Conservation (phyloP, 139 green algal species). For the Volvox africanus region DNA sequence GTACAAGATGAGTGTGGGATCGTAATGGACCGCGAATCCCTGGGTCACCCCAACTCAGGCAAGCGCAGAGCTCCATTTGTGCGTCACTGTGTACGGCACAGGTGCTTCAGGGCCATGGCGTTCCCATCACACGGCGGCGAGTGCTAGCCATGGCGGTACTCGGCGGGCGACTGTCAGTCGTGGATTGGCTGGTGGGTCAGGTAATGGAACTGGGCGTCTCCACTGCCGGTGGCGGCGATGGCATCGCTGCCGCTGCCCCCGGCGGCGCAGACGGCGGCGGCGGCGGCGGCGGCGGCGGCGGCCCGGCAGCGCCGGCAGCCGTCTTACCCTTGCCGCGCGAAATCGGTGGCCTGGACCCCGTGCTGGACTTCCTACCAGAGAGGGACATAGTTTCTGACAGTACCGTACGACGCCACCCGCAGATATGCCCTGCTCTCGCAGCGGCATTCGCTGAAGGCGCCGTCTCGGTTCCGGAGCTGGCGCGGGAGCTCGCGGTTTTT, state of each 20-base stretch:
- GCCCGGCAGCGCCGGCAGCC: too few relatives aligned
- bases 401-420: not conserved
- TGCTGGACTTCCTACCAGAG: not conserved
- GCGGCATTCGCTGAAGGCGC: not conserved
- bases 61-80: not conserved
- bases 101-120: not conserved
- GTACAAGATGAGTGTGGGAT: too few relatives aligned
- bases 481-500: not conserved
- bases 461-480: not conserved
- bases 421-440: not conserved
- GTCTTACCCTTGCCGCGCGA: not conserved
- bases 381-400: not conserved
- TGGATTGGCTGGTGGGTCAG: not conserved
- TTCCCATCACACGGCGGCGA: not conserved
- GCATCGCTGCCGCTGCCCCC: not conserved
- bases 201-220: not conserved
- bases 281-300: not conserved
- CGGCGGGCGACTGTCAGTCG: not conserved
- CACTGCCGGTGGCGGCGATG: not conserved
- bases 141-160: not conserved
- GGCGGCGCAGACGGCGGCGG: not conserved
- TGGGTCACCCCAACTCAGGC: not conserved
- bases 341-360: not conserved
- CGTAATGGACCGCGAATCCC: not conserved
- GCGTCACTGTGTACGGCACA: not conserved